A percentile compares a stretch with the other conserved stretches of the same genome.
phyloP scores from a whole-genome alignment of 192 early-diverging fungal genomes.

The Coemansia nantahalensis region DNA sequence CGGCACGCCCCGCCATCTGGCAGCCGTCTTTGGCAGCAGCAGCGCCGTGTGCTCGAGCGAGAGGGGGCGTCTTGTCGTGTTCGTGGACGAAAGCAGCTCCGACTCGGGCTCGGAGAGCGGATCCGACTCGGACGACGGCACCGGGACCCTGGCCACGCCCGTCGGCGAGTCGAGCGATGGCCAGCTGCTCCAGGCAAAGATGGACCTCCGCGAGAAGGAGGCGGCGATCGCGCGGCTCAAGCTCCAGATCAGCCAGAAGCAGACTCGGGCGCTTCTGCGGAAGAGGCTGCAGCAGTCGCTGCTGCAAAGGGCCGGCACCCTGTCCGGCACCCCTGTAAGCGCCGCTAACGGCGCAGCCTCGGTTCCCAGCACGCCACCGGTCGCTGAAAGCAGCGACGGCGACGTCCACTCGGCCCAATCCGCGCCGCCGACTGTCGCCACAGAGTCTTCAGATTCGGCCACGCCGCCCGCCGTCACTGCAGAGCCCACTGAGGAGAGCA shows the following conservation, averaged over 20 bases:
- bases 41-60: conserved; percentile 15
- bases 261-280: conserved; percentile 23
- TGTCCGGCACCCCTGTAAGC: neutral
- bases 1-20: too few species aligned
- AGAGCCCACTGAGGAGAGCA: too few species aligned
- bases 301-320: conserved; percentile 3
- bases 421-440: too few species aligned
- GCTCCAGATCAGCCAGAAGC: conserved; percentile 33
- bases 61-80: conserved; percentile 25
- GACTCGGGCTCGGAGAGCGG: conserved; percentile 5
- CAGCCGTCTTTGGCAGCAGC: too few species aligned
- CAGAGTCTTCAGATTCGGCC: too few species aligned
- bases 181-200: conserved; percentile 18
- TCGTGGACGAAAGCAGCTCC: conserved; percentile 10
- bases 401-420: too few species aligned
- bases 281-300: conserved; percentile 12
- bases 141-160: neutral
- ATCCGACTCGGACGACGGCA: conserved; percentile 8
- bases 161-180: conserved; percentile 1
- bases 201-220: conserved; percentile 23
- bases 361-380: too few species aligned
- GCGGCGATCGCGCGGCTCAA: conserved; percentile 35
- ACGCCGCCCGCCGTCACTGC: too few species aligned
- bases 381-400: too few species aligned
- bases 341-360: neutral